Evolutionary conservation across 148 eudicot species (phyloP), one percentile per base, ranked within the genome.

Genomic region (Bassia scoparia): DNA sequence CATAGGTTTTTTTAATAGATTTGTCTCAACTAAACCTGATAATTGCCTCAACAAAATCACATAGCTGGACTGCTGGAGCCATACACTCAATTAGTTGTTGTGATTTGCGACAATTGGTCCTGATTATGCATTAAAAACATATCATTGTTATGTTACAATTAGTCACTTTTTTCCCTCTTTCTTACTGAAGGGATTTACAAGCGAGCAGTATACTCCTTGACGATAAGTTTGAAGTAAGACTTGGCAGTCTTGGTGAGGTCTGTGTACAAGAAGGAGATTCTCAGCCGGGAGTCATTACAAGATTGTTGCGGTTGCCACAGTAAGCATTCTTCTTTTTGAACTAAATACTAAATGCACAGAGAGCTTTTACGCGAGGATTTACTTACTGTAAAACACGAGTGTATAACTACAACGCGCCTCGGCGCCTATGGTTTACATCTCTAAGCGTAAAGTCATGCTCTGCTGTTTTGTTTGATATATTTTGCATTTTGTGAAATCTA

Each of bases 121-220:
- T 34, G 15, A 21, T 35, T 35, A 63, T 63, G 67, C 46, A 21
- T 43, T 50, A 20, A 17, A 21, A 48, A 21, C 18, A 63, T 53
- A 29, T 69, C 43, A 35, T 34, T 75, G 30, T 41, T 56, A 1
- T 69, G 11, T 31, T 33, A 46, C 63, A 50, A 37, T 24, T 44
- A 24, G 34, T 69, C 35, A 64, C 17, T 2, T 60, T 49, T 11
- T 50, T 43, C 17, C 18, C 3, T 23, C 17, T 76, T 68, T 61
- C 52, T 58, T 60, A 21, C 44, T 81, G 77, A 63, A 96, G 99
- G 83, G 97, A 96, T 85, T 81, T 92, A 27, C 99, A 96, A 87
- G 97, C 99, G 65, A 92, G 95, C 84, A 96, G 99, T 77, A 90
- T 96, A 75, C 89, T 96, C 63, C 97, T 96, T 78, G 99, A 96